Evolutionary conservation across 75 land plant species (phyloP).

Genomic region (Pinus tabuliformis): DNA sequence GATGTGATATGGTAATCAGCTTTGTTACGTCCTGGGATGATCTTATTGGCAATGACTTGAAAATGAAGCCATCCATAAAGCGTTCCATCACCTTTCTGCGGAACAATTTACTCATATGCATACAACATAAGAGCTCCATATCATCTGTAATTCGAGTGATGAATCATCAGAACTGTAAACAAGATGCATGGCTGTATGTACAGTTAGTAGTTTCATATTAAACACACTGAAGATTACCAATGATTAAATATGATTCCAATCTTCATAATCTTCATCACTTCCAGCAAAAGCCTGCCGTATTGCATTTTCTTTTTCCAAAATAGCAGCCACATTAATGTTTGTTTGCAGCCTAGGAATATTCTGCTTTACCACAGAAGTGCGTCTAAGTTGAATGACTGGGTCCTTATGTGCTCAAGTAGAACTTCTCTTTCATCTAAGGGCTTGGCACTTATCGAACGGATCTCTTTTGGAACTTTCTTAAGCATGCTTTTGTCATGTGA

Average conservation of each 20-base stretch:
- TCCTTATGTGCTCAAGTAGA: too few species aligned
- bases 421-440: too few species aligned
- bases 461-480: slow-evolving; percentile 16
- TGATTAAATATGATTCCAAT: slow-evolving; percentile 64
- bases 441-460: slow-evolving; percentile 12
- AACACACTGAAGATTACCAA: too few species aligned
- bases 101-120: slow-evolving; percentile 6
- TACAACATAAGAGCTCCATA: too few species aligned
- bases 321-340: slow-evolving; percentile 79
- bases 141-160: too few species aligned
- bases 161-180: too few species aligned
- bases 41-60: neutral
- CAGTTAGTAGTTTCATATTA: too few species aligned
- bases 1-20: neutral
- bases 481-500: slow-evolving; percentile 12
- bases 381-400: too few species aligned
- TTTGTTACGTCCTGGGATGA: neutral
- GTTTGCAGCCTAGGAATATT: slow-evolving; percentile 31
- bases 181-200: too few species aligned
- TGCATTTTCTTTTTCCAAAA: slow-evolving; percentile 90
- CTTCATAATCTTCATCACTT: slow-evolving; percentile 58
- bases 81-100: neutral
- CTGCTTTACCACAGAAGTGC: slow-evolving; percentile 27
- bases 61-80: neutral
- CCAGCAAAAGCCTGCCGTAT: slow-evolving; percentile 84